Evolutionary conservation across 495 filamentous ascomycete species (phyloP), one percentile per base, ranked within the genome.

Genomic region (Neurospora tetraspora): DNA sequence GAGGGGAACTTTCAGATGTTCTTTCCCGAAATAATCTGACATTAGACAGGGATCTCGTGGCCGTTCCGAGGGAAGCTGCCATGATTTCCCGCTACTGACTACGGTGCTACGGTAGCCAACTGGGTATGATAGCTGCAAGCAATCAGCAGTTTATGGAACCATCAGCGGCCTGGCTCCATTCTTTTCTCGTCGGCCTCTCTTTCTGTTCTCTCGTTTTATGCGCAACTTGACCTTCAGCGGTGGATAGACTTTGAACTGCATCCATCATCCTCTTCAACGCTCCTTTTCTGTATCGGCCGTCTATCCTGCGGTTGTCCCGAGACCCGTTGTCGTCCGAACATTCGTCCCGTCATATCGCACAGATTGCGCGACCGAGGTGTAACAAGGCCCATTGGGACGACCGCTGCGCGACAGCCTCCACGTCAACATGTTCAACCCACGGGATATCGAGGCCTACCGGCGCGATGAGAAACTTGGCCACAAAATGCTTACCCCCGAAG

Each of bases 391-490:
- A 23, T 43, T 16, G n/a, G 20, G 12, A 37, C 36, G 16, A 43
- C 70, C 34, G 42, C 3, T 31, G 27, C 23, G 42, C 40, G 42
- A 34, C n/a, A 68, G 23, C 18, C 70, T 59, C 36, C 71, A 73
- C 73, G 71, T 72, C 73, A 79, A 69, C 40, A 91, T 92, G 89
- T 85, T 90, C 71, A 82, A 81, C 65, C 74, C 82, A 23, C 82
- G 80, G 75, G 89, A 91, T 73, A 84, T 81, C 69, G 76, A 89
- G 40, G 80, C 88, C 34, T 90, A 94, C 77, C 86, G 90, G 74
- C 84, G 86, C 69, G 91, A 93, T 82, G 86, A 86, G 69, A 88
- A 85, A 71, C 74, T 80, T 47, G 83, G 88, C 27, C 88, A 91
- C 74, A 82, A 78, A 71, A 85, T 87, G 36, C 84, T 97, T 70